Evolutionary conservation across 148 eudicot species (phyloP).

Genomic region (Chenopodium berlandieri): DNA sequence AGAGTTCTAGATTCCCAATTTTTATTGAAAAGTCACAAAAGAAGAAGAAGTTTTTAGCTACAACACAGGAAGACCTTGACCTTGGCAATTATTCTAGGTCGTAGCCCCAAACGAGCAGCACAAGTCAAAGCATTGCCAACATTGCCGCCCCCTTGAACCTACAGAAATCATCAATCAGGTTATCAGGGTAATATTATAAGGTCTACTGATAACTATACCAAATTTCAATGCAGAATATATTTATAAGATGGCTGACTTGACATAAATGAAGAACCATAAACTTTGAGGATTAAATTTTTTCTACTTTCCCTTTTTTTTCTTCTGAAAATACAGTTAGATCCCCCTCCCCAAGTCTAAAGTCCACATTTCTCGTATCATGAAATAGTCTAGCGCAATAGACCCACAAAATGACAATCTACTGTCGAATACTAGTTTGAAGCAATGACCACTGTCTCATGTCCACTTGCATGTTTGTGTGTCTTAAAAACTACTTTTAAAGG

Average conservation of each 20-base stretch:
- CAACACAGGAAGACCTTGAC: conserved; percentile 21
- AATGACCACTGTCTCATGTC: not conserved
- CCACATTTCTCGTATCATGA: not conserved
- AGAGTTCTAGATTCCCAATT: not conserved
- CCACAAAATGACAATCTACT: not conserved
- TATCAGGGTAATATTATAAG: not conserved
- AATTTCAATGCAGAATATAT: not conserved
- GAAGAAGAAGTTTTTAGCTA: not conserved
- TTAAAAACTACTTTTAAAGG: not conserved
- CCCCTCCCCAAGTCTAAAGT: not conserved
- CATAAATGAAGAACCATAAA: conserved; percentile 7
- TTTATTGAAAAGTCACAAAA: not conserved
- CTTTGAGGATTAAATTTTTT: not conserved
- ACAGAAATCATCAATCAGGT: not conserved
- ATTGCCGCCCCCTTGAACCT: conserved; percentile 63
- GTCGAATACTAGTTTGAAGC: not conserved
- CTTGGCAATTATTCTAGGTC: conserved; percentile 47
- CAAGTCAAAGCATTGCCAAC: conserved; percentile 54
- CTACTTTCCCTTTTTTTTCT: not conserved
- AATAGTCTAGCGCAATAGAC: not conserved
- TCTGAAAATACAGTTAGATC: not conserved
- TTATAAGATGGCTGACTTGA: not conserved
- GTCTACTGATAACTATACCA: not conserved
- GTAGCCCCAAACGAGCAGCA: conserved; percentile 49
- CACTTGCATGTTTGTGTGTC: not conserved